Conservation (phyloP, 805 yeast genomes). For the Yamadazyma ubonensis region DNA sequence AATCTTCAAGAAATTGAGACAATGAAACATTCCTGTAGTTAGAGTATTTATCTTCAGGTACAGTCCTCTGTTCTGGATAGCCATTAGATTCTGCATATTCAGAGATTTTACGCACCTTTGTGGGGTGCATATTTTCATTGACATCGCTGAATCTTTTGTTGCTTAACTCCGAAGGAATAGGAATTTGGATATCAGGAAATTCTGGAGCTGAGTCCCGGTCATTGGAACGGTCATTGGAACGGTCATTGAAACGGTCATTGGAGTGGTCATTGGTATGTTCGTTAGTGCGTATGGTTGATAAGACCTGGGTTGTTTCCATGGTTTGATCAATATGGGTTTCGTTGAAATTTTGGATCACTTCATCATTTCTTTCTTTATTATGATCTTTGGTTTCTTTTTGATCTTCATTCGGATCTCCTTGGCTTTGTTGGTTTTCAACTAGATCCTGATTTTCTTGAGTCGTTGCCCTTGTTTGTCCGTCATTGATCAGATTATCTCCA, state of each 20-base stretch:
- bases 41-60: constrained; percentile 23
- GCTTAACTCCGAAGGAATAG: constrained; percentile 14
- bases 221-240: too few species aligned
- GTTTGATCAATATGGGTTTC: too few species aligned
- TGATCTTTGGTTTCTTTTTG: not conserved
- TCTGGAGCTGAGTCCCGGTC: constrained; percentile 9
- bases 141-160: constrained; percentile 12
- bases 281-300: constrained; percentile 4
- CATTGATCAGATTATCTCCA: too few species aligned
- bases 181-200: constrained; percentile 15
- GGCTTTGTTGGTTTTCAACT: not conserved
- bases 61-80: constrained; percentile 27
- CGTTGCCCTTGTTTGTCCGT: too few species aligned
- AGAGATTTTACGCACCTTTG: constrained; percentile 7
- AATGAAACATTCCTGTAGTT: constrained; percentile 35
- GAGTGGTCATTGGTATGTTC: too few species aligned
- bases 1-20: constrained; percentile 36
- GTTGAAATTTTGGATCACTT: too few species aligned
- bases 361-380: too few species aligned
- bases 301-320: constrained; percentile 21
- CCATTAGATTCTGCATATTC: constrained; percentile 23
- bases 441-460: not conserved
- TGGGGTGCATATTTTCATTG: not conserved
- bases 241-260: too few species aligned
- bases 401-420: not conserved